Evolutionary conservation across 768 basidiomycete genomes (phyloP), one percentile per base, ranked within the genome.

Genomic region (Termitomyces sp.): DNA sequence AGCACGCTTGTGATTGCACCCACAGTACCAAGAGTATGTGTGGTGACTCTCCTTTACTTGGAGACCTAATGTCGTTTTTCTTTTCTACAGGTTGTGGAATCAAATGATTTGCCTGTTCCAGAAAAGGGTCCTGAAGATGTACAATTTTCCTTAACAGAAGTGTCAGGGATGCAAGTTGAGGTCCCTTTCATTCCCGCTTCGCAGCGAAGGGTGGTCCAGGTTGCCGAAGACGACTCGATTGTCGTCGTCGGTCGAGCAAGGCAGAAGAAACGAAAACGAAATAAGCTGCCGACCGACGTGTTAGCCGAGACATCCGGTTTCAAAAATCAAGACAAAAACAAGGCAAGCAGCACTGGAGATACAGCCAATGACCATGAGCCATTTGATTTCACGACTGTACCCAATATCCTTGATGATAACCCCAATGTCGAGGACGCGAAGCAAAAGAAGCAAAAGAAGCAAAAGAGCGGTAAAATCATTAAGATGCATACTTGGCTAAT

Each of bases 101-200:
- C 41, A 47, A 28, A 42, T 4, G 42, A 46, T 28, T 61, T 60
- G 34, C 44, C 37, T 48, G 53, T 60, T 7, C 56, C 47, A 51
- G 57, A 55, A 10, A 57, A 58, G 12, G 57, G 57, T 25, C 28
- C 44, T n/a, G 60, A 53, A 32, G 61, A 50, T 19, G 49, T 52
- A 2, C 49, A 55, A 28, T 52, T 52, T 19, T 56, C 64, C 50
- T 43, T 59, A 54, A 64, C 65, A 50, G 74, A 72, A 53, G 43
- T 61, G 54, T 68, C 66, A 52, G 74, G 72, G 23, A 79, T 76
- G 69, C 79, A 84, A 52, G 78, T 83, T 35, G 91, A 92, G 69
- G 81, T 94, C 7, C 84, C 92, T 1, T 95, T 86, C 60, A 77
- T 95, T 9, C 91, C 91, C 46, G 78, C 83, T 1, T 70, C 81